phyloP scores from a whole-genome alignment of 345 rosid genomes.

The Bruguiera gymnorhiza region DNA sequence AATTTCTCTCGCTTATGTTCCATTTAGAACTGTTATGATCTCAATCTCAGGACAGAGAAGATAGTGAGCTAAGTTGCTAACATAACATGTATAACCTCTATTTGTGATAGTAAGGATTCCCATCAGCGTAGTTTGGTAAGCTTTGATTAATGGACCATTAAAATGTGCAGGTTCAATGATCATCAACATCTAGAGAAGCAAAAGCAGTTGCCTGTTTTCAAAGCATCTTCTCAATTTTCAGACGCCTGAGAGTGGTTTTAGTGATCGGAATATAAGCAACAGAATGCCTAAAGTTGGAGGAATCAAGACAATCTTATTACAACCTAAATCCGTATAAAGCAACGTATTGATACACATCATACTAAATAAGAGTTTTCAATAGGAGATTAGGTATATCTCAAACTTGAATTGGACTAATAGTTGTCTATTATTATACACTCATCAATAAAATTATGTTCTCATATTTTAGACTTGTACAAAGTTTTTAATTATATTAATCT shows the following conservation, averaged over 20 bases:
- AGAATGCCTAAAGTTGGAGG: constrained; percentile 42
- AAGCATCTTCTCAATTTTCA: constrained; percentile 36
- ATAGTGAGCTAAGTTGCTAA: constrained; percentile 43
- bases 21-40: too few relatives aligned
- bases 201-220: constrained; percentile 43
- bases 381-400: too few relatives aligned
- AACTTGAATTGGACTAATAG: too few relatives aligned
- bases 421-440: too few relatives aligned
- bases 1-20: too few relatives aligned
- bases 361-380: too few relatives aligned
- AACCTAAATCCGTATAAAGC: too few relatives aligned
- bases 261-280: constrained; percentile 18
- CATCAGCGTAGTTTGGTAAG: neutral
- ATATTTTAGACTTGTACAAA: too few relatives aligned
- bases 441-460: too few relatives aligned
- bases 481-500: too few relatives aligned
- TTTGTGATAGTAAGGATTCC: neutral
- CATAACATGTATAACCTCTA: too few relatives aligned
- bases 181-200: constrained; percentile 35
- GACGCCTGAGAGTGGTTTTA: constrained; percentile 30
- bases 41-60: constrained; percentile 35
- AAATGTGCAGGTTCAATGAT: constrained; percentile 38
- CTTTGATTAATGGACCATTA: constrained; percentile 7
- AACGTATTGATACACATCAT: too few relatives aligned
- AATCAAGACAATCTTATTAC: constrained; percentile 12